phyloP scores from a whole-genome alignment of 805 yeast species.

The Naumovozyma dairenensis region DNA sequence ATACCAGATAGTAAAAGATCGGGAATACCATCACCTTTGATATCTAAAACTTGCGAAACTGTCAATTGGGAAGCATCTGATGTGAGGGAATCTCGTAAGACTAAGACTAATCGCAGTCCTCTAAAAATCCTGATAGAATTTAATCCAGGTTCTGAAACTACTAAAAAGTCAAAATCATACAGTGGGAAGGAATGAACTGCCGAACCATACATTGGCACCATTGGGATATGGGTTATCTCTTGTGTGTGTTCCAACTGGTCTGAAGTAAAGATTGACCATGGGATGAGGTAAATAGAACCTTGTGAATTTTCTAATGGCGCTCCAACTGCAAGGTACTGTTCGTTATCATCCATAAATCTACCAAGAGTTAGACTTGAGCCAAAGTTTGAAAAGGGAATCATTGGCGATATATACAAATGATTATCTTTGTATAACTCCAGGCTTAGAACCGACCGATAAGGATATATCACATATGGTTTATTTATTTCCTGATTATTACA shows the following conservation, averaged over 20 bases:
- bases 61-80: slow-evolving; percentile 13
- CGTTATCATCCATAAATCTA: slow-evolving; percentile 29
- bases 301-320: slow-evolving; percentile 37
- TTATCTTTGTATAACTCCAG: no score
- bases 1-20: slow-evolving; percentile 40
- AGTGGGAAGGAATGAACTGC: slow-evolving; percentile 26
- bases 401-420: slow-evolving; percentile 18
- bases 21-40: slow-evolving; percentile 31
- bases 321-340: slow-evolving; percentile 39
- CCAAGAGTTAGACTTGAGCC: slow-evolving; percentile 39
- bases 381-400: slow-evolving; percentile 30
- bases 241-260: not conserved
- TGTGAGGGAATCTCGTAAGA: slow-evolving; percentile 15
- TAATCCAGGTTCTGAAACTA: slow-evolving; percentile 44
- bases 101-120: slow-evolving; percentile 16
- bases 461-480: no score
- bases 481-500: not conserved
- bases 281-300: slow-evolving; percentile 39
- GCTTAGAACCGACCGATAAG: no score
- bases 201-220: slow-evolving; percentile 33
- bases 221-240: not conserved
- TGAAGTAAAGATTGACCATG: slow-evolving; percentile 17
- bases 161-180: slow-evolving; percentile 29
- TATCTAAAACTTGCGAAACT: slow-evolving; percentile 32
- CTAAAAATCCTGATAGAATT: slow-evolving; percentile 33